Evolutionary conservation across 192 early-diverging fungal genomes (phyloP), one percentile per base, ranked within the genome.

Genomic region (Coemansia sp.): DNA sequence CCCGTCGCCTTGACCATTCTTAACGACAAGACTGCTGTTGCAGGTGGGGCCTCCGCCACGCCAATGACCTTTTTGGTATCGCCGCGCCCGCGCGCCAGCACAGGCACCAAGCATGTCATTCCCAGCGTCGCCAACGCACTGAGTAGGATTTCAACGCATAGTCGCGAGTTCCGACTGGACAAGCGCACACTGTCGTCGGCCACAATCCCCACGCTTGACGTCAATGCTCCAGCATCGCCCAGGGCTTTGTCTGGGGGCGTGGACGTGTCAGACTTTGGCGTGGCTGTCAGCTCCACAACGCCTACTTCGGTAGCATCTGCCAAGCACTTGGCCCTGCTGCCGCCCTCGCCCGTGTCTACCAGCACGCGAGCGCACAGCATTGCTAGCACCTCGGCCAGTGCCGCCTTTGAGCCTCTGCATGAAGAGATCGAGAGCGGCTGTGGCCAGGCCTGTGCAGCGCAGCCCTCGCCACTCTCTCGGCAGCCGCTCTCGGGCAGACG

Each of bases 21-120:
- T 18, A 60, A 50, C 42, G 70, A 60, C 46, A 68, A 35, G 19
- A 33, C 26, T 10, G 36, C 39, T 3, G 57, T 56, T 3, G 46
- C 53, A 5, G 52, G 29, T 11, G 32, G 52, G 8, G 46, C 26
- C n/a, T 53, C 52, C 8, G 27, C 61, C 2, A 61, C 63, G 50
- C 76, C 76, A 10, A 69, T 79, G 76, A 79, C 76, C 33, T 79
- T 79, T 46, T 26, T 79, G 37, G 76, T 79, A 27, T 79, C 76
- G 17, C 67, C 76, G 27, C 65, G 76, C 7, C 66, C 67, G 11
- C 70, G 76, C 10, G 70, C 76, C 22, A 62, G 55, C 63, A 79
- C 65, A 8, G 63, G 70, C 57, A 37, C 62, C 54, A 65, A 46
- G 32, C 70, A 72, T 24, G 56, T 40, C 50, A 52, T 62, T n/a